Base-by-base conservation (phyloP, 202 grass and related monocot species). In the Saccharum hybrid region DNA sequence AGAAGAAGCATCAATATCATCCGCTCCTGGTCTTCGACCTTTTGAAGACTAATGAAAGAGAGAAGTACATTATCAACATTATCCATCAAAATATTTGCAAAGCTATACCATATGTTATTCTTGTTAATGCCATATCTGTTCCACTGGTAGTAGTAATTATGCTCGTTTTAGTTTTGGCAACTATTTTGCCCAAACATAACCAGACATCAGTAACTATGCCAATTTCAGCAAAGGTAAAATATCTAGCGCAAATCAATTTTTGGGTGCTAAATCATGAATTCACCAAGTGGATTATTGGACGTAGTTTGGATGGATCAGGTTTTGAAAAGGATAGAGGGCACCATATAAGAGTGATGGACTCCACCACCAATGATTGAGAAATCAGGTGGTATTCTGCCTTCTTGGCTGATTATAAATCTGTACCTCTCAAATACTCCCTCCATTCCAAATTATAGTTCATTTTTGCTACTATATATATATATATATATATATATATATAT, bases 1-100 rank as follows among this genome's bases (percentile, higher is more conserved):
- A 79, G 96, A 99, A 68, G 96, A 99, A 71, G 93, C 96, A 75
- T 98, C 96, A 76, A 98, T 96, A 73, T 99, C 96, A 86, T 99
- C 96, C 67, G 85, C 90, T 77, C 91, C 96, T 70, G 90, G 86
- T 88, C 93, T 96, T 92, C 93, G 90, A 68, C 96, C 93, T 89
- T 92, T 99, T 31, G 88, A 89, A 74, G 86, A 86, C 96, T 99
- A 74, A 70, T 46, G 18, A 82, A 78, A 87, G 18, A 45, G 28
- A 45, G 28, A 78, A 45, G 18, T 38, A 49, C 76, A 64, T 71
- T 21, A 65, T 77, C 46, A 90, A 87, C 79, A 54, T 60, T 18
- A 77, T 76, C 12, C 62, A 77, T 30, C 65, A 8, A 34, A 80
- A 78, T 43, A 87, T 76, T 70, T 40, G 15, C 33, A 63, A 66